Conservation (phyloP, 805 yeast genomes). For the Metschnikowia gelsemii region DNA sequence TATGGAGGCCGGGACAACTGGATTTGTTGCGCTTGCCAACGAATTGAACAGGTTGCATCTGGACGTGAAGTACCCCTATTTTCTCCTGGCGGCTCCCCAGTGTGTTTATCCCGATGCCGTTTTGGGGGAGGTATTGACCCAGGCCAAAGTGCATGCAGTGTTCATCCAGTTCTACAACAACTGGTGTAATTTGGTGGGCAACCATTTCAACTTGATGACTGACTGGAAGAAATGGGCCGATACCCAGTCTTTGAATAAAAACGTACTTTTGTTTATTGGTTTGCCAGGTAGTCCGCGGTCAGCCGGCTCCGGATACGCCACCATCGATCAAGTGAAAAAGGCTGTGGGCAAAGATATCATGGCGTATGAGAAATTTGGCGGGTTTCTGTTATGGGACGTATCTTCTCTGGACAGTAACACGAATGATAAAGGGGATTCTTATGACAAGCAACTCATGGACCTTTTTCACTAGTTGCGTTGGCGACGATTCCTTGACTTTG, state of each 20-base stretch:
- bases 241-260: slow-evolving; percentile 57
- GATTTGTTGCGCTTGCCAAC: slow-evolving; percentile 40
- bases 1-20: slow-evolving; percentile 41
- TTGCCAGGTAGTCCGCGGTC: slow-evolving; percentile 55
- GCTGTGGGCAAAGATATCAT: slow-evolving; percentile 15
- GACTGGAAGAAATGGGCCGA: slow-evolving; percentile 65
- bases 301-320: slow-evolving; percentile 58
- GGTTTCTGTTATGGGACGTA: slow-evolving; percentile 87
- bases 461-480: slow-evolving; percentile 1
- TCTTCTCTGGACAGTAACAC: slow-evolving; percentile 51
- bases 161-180: slow-evolving; percentile 91
- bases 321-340: slow-evolving; percentile 20
- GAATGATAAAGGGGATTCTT: slow-evolving; percentile 21
- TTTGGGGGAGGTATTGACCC: slow-evolving; percentile 35
- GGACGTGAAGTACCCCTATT: slow-evolving; percentile 13
- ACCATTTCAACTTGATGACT: slow-evolving; percentile 59
- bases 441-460: slow-evolving; percentile 11
- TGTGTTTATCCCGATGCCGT: slow-evolving; percentile 82
- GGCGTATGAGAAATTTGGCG: slow-evolving; percentile 47
- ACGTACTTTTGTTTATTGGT: slow-evolving; percentile 72
- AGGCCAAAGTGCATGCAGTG: slow-evolving; percentile 72
- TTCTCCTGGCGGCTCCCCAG: slow-evolving; percentile 77
- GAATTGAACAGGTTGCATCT: slow-evolving; percentile 12
- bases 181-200: slow-evolving; percentile 45
- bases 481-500: too few species aligned